Percentiles rank a stretch among this genome's conserved stretches.
Conservation (phyloP, 2,329 filamentous ascomycete genomes). For the Lasiodiplodia theobromae region DNA sequence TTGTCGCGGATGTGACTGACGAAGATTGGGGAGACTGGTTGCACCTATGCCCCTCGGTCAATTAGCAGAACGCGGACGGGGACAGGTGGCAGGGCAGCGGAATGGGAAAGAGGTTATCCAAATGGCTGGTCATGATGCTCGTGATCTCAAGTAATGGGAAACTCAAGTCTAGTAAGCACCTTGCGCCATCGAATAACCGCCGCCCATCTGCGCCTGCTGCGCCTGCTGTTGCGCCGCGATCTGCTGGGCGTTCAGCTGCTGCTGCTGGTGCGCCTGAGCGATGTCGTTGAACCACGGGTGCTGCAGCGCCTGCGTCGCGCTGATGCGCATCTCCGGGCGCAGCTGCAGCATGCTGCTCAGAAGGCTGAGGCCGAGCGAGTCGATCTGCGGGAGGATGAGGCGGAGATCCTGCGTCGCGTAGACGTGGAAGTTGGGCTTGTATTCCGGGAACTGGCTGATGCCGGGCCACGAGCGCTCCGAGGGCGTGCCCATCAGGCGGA, state of each 20-base stretch:
- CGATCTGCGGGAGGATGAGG: slow-evolving; percentile 87
- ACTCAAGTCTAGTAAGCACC: slow-evolving; percentile 43
- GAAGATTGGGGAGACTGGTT: background rate
- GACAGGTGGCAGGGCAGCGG: background rate
- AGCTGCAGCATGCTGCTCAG: slow-evolving; percentile 91
- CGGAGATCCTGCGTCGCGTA: slow-evolving; percentile 92
- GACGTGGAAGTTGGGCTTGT: slow-evolving; percentile 93
- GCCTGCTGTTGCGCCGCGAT: slow-evolving; percentile 45
- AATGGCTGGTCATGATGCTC: slow-evolving; percentile 2
- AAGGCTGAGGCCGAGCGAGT: slow-evolving; percentile 84
- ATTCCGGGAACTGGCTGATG: slow-evolving; percentile 95
- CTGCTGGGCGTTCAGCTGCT: slow-evolving; percentile 43
- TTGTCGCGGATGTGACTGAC: background rate
- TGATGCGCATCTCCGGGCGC: slow-evolving; percentile 88
- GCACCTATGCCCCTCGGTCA: background rate
- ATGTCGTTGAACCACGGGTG: slow-evolving; percentile 93
- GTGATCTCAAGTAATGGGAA: background rate
- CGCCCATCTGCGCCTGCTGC: slow-evolving; percentile 47
- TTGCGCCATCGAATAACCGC: slow-evolving; percentile 46
- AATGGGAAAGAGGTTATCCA: slow-evolving; percentile 5
- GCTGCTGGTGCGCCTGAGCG: slow-evolving; percentile 37
- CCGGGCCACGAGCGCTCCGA: slow-evolving; percentile 96
- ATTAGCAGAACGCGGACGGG: slow-evolving; percentile 15
- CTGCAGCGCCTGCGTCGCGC: slow-evolving; percentile 82
- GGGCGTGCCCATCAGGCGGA: slow-evolving; percentile 97